A percentile compares a stretch with the other conserved stretches of the same genome.
Conservation (phyloP, 2,329 filamentous ascomycete species). For the Trichoderma atroviride region DNA sequence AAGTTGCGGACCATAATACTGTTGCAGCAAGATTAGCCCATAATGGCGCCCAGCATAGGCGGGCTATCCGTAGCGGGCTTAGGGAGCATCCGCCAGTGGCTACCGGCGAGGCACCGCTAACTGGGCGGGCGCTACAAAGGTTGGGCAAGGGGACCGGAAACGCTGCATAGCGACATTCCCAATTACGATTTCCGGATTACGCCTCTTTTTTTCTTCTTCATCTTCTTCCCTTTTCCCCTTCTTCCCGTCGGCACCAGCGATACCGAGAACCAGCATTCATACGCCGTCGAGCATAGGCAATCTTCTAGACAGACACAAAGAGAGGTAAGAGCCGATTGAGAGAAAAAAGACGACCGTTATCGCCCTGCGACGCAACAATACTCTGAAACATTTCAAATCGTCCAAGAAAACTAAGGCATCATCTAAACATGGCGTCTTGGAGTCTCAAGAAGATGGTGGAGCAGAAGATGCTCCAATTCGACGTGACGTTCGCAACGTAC, state of each 20-base stretch:
- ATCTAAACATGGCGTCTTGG: constrained; percentile 39
- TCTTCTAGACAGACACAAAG: neutral
- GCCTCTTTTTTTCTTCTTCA: neutral
- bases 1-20: neutral
- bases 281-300: neutral
- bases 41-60: neutral
- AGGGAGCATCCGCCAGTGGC: neutral
- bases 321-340: neutral
- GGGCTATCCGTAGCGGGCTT: neutral
- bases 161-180: neutral
- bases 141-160: neutral
- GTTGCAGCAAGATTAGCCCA: neutral
- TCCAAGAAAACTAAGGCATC: neutral
- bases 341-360: neutral
- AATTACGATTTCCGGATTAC: neutral
- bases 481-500: constrained; percentile 95
- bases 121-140: neutral
- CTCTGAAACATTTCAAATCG: no score
- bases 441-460: constrained; percentile 80
- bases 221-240: neutral
- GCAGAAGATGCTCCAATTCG: constrained; percentile 96
- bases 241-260: neutral
- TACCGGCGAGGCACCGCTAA: neutral
- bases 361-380: neutral
- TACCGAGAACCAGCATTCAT: neutral